Evolutionary conservation across 2,329 filamentous ascomycete genomes (phyloP), one percentile per base, ranked within the genome.

Genomic region (Phyllosticta citrichinensis): DNA sequence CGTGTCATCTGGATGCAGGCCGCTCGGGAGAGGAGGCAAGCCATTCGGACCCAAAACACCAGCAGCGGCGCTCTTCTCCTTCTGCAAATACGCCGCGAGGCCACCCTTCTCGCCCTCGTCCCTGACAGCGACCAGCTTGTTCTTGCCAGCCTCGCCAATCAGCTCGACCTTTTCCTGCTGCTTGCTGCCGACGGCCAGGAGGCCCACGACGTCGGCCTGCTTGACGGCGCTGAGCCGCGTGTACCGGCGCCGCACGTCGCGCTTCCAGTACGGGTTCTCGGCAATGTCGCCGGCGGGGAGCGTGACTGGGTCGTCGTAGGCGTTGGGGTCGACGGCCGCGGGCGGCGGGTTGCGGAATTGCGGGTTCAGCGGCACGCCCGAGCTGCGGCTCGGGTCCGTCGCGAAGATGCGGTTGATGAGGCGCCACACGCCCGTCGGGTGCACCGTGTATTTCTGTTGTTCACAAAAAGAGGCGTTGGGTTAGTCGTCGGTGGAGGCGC

Each of bases 241-340:
- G 78, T 97, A 97, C 69, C 81, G 82, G 69, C 94, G 84, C 68
- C 94, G 88, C 64, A 80, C 75, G 72, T 99, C 94, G 70, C 94
- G 91, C 82, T 96, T 95, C 91, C 91, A 99, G 80, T 97, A 96
- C 47, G 91, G 85, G 78, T 96, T 96, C 75, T 93, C 89, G 69
- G 91, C 91, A 68, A 96, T 86, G 73, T 96, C 91, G 66, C 83
- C 89, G 2, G 91, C 89, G n/a, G 91, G 91, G 0, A 87, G 63
- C 14, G 90, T 95, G 63, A 93, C 88, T 22, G 89, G 89, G 73
- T 96, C 91, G 73, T 89, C 84, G 79, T 93, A 94, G 63, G 75
- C 75, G 62, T 82, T 77, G 40, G 90, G 89, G 69, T 90, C 86
- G 69, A 84, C 79, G 66, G 79, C 81, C 66, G 88, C 91, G 10